A percentile compares a stretch with the other conserved stretches of the same genome.
phyloP scores from a whole-genome alignment of 163 green algal species.

The Prototheca wickerhamii region DNA sequence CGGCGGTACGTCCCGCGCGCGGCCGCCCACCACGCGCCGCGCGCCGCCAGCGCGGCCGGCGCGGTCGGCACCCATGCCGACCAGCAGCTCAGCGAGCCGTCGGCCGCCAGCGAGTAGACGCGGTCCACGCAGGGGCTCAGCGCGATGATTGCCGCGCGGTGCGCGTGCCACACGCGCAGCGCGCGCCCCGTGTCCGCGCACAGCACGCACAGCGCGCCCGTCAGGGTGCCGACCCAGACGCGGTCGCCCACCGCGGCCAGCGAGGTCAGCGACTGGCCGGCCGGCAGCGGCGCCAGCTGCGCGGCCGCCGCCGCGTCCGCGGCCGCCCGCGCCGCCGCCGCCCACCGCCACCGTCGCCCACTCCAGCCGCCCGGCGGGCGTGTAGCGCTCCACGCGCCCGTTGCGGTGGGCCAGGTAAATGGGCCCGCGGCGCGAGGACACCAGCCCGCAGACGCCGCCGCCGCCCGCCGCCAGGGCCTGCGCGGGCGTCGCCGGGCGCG shows the following conservation, averaged over 20 bases:
- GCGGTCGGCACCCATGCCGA: constrained; percentile 12
- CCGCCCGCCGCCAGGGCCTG: no score
- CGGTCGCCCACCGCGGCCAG: constrained; percentile 15
- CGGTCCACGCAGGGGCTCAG: constrained; percentile 35
- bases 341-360: no score
- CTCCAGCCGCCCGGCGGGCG: no score
- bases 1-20: constrained; percentile 5
- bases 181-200: background rate
- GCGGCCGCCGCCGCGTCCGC: no score
- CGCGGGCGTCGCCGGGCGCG: no score
- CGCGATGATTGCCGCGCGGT: constrained; percentile 1
- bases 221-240: constrained; percentile 51
- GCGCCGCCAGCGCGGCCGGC: background rate
- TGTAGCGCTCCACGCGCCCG: background rate
- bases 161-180: background rate
- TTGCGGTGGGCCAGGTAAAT: background rate
- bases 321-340: no score
- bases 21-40: background rate
- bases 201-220: background rate
- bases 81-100: constrained; percentile 45
- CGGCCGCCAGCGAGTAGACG: constrained; percentile 43
- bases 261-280: no score
- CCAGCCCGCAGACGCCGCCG: background rate
- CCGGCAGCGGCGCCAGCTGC: no score
- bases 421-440: no score